Percentiles rank a stretch among this genome's conserved stretches.
Evolutionary conservation across 2,329 filamentous ascomycete species (phyloP).

Genomic region (Microcera coccophila): DNA sequence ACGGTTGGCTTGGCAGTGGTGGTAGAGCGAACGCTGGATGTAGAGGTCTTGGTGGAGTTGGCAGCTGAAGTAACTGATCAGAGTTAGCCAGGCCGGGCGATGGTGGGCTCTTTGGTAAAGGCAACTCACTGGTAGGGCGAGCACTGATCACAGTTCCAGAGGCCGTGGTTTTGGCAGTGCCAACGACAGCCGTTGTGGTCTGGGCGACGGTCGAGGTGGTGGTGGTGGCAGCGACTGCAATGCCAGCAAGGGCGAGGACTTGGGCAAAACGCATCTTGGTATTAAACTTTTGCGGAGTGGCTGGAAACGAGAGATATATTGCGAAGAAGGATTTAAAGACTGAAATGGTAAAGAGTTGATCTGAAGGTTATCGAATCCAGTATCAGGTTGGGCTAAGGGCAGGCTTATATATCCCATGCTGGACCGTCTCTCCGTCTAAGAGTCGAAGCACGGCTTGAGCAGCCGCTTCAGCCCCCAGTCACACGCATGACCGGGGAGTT

Average conservation of each 20-base stretch:
- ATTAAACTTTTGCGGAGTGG: not conserved
- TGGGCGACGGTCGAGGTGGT: not conserved
- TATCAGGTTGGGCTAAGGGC: not conserved
- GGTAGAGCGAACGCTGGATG: conserved; percentile 7
- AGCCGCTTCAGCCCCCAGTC: not conserved
- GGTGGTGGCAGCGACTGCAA: conserved; percentile 5
- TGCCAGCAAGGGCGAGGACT: conserved; percentile 25
- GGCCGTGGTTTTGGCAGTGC: no score
- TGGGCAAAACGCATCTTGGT: conserved; percentile 25
- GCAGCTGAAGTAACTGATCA: conserved; percentile 4
- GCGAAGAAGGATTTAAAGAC: not conserved
- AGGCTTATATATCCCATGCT: not conserved
- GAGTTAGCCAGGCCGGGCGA: conserved; percentile 1
- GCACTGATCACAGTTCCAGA: no score
- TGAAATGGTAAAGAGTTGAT: not conserved
- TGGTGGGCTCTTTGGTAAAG: not conserved
- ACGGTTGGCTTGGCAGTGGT: conserved; percentile 3
- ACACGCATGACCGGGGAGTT: not conserved
- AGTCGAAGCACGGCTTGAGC: not conserved
- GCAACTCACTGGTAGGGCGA: no score
- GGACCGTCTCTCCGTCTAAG: no score
- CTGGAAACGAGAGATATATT: not conserved
- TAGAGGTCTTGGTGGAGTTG: not conserved
- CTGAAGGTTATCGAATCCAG: not conserved
- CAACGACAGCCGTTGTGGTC: not conserved